Conservation (phyloP, 257 asterid species). For the Plectranthus barbatus region DNA sequence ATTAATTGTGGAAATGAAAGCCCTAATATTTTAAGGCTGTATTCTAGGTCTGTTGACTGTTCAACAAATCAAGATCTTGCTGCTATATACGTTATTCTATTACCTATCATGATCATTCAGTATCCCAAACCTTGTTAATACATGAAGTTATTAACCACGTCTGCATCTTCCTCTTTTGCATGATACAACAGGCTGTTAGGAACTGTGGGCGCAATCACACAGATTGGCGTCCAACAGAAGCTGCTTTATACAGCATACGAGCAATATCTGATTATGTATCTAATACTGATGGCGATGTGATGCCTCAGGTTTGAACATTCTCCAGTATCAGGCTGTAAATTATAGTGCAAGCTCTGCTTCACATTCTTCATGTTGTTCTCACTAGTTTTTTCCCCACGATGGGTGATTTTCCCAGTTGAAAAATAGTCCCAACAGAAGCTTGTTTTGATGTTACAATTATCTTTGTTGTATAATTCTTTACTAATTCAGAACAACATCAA, state of each 20-base stretch:
- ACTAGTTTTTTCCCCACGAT: not conserved
- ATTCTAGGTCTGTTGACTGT: not conserved
- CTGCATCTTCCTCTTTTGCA: conserved; percentile 13
- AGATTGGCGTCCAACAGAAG: conserved; percentile 96
- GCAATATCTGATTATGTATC: conserved; percentile 91
- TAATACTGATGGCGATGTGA: conserved; percentile 59
- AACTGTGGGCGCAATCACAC: conserved; percentile 36
- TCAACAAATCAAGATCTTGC: not conserved
- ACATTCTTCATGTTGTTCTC: conserved; percentile 5
- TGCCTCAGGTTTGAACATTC: conserved; percentile 80
- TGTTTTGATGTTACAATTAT: not conserved
- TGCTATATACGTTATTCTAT: not conserved
- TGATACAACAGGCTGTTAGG: conserved; percentile 48
- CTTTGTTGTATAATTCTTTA: not conserved
- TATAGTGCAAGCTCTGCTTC: conserved; percentile 7
- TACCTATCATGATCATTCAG: conserved; percentile 3
- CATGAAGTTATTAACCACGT: conserved; percentile 9
- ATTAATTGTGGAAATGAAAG: not conserved
- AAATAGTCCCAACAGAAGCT: not conserved
- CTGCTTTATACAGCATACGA: conserved; percentile 83
- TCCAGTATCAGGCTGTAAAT: conserved; percentile 6
- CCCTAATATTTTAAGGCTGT: not conserved
- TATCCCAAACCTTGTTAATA: not conserved
- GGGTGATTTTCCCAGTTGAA: not conserved
- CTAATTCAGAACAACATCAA: conserved; percentile 1